Evolutionary conservation across 1,284 basidiomycete species (phyloP), one percentile per base, ranked within the genome.

Genomic region (Heterobasidion annosum): DNA sequence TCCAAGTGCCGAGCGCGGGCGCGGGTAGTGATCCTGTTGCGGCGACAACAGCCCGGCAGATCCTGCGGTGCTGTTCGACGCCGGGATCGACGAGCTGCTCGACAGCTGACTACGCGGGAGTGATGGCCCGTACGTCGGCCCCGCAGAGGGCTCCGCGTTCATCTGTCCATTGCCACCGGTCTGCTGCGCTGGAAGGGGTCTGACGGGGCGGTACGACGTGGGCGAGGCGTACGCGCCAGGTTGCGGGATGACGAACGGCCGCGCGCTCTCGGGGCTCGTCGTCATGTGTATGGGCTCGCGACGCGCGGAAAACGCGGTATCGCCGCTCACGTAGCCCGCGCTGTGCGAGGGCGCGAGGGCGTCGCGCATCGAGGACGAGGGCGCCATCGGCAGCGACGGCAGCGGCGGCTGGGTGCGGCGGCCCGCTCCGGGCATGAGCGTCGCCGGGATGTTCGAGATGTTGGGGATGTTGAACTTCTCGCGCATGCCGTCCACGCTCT

Each of bases 1-100:
- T 46, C 57, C 65, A 58, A 60, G 64, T 33, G 65, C 58, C 42
- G 63, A 56, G 19, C 57, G 55, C 15, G 60, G 57, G 6, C 59
- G 53, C 34, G 52, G 18, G 50, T 55, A 40, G n/a, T 53, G 56
- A 44, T 60, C 58, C 25, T 54, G 32, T n/a, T 59, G 58, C 12
- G 56, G 19, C 13, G 56, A 44, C 6, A 50, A 46, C 12, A 15
- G 44, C n/a, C 19, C 10, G 46, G 19, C 12, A 35, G 48, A 10
- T 12, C 32, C 25, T 33, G 48, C 12, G 34, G 3, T 35, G 48
- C n/a, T 33, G 45, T 13, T 13, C 40, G 48, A 35, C 13, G 48
- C 13, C 10, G 12, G 25, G 10, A 44, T 12, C 40, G 37, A 10
- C 3, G 50, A 18, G 12, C 25, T 37, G 8, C 32, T 34, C 12